Evolutionary conservation across 257 asterid genomes (phyloP).

Genomic region (Lithospermum erythrorhizon): DNA sequence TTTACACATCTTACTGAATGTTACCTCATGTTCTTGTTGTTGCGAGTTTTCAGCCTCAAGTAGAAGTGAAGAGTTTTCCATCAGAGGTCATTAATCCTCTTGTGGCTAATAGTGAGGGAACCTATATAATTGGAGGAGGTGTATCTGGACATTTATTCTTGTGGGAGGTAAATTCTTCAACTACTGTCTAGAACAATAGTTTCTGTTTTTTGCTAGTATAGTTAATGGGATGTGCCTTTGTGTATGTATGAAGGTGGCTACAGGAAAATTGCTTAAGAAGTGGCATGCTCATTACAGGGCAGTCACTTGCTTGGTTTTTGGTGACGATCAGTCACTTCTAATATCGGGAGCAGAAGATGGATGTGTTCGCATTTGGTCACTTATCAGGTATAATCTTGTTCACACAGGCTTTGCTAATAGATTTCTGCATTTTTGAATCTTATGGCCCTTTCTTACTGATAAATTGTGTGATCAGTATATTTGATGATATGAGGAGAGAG

Average conservation of each 20-base stretch:
- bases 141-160: conserved; percentile 65
- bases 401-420: not conserved
- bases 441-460: not conserved
- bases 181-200: not conserved
- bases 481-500: conserved; percentile 52
- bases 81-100: conserved; percentile 60
- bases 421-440: not conserved
- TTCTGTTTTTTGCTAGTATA: not conserved
- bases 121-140: conserved; percentile 78
- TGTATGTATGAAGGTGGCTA: conserved; percentile 42
- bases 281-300: conserved; percentile 94
- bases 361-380: conserved; percentile 91
- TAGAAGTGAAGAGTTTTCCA: conserved; percentile 77
- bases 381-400: conserved; percentile 41
- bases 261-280: conserved; percentile 73
- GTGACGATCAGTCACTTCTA: conserved; percentile 80
- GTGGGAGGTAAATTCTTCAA: conserved; percentile 63
- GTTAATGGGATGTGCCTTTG: conserved; percentile 1
- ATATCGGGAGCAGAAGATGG: conserved; percentile 94
- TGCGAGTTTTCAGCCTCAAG: conserved; percentile 53
- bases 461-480: conserved; percentile 40
- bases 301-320: conserved; percentile 62
- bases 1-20: not conserved
- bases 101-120: conserved; percentile 58
- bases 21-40: not conserved